phyloP scores from a whole-genome alignment of 768 basidiomycete genomes.

The Leucosporidium yakuticum region DNA sequence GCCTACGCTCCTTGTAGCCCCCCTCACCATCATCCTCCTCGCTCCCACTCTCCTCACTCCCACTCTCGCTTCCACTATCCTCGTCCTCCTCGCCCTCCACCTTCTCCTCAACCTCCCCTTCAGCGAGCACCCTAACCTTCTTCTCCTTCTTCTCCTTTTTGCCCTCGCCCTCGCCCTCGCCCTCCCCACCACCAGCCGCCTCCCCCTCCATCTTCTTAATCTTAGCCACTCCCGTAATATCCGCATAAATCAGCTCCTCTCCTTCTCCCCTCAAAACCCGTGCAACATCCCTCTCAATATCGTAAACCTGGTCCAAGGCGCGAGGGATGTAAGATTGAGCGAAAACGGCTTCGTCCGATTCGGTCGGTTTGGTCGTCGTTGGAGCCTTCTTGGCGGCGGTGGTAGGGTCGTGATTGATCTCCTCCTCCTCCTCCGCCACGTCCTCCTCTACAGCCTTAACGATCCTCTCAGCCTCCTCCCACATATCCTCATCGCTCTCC shows the following conservation, averaged over 20 bases:
- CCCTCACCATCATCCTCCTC: constrained; percentile 41
- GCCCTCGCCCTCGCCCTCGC: too few species aligned
- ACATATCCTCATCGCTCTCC: constrained; percentile 29
- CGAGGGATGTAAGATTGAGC: constrained; percentile 87
- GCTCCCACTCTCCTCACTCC: constrained; percentile 39
- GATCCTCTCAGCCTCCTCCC: constrained; percentile 32
- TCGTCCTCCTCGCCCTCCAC: constrained; percentile 21
- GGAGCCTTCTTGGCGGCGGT: neutral
- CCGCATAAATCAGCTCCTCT: constrained; percentile 72
- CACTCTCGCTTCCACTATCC: constrained; percentile 43
- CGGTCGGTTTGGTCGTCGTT: constrained; percentile 23
- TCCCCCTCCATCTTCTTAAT: constrained; percentile 35
- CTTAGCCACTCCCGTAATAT: constrained; percentile 64
- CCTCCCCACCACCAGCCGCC: constrained; percentile 41
- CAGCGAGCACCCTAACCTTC: constrained; percentile 39
- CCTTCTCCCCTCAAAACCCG: constrained; percentile 65
- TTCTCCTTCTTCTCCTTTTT: constrained; percentile 33
- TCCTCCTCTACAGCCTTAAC: constrained; percentile 36
- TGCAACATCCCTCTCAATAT: constrained; percentile 87
- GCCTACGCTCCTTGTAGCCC: constrained; percentile 51
- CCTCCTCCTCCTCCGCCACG: constrained; percentile 19
- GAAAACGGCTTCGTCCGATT: constrained; percentile 83
- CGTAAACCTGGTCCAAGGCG: constrained; percentile 81
- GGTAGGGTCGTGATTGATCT: constrained; percentile 11
- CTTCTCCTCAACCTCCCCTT: constrained; percentile 42